Evolutionary conservation across 257 asterid species (phyloP).

Genomic region (Nicotiana tomentosiformis): DNA sequence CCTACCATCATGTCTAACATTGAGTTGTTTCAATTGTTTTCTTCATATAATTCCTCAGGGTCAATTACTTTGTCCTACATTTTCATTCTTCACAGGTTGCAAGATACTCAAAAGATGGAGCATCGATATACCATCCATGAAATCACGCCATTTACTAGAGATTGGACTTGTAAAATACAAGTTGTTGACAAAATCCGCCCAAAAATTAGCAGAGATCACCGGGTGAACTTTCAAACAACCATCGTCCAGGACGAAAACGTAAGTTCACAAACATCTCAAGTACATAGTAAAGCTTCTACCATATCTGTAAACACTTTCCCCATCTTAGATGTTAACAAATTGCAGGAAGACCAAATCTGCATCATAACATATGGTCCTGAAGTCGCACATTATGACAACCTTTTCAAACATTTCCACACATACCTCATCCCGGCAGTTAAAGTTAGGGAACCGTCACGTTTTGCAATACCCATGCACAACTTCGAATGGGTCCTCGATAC

Average conservation of each 20-base stretch:
- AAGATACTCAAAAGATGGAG: not conserved
- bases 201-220: not conserved
- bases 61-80: not conserved
- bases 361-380: not conserved
- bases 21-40: no score
- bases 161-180: not conserved
- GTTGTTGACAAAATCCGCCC: not conserved
- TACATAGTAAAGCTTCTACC: no score
- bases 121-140: not conserved
- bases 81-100: not conserved
- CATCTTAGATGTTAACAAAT: not conserved
- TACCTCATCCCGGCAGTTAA: not conserved
- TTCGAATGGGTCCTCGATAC: not conserved
- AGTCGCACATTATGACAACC: not conserved
- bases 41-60: no score
- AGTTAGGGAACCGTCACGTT: not conserved
- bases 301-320: no score
- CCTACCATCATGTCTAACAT: no score
- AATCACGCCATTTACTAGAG: not conserved
- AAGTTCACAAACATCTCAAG: not conserved
- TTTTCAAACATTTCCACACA: not conserved
- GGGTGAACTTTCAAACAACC: not conserved
- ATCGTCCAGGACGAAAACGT: not conserved
- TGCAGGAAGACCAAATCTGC: not conserved
- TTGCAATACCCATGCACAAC: not conserved